phyloP scores from a whole-genome alignment of 2,329 filamentous ascomycete genomes.

The Teratosphaeria zuluensis region DNA sequence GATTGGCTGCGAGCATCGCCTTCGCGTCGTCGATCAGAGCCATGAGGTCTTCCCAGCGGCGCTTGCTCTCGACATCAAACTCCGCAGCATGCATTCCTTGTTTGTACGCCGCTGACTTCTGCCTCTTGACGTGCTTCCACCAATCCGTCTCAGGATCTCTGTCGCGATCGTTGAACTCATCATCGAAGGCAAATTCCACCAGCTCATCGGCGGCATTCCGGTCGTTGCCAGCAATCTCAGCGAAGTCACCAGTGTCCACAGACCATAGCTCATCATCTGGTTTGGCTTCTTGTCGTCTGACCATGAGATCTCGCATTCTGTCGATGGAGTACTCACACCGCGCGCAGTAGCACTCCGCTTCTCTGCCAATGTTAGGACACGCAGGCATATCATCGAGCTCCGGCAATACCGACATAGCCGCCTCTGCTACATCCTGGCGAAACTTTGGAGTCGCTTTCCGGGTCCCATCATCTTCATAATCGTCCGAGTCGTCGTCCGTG shows the following conservation, averaged over 20 bases:
- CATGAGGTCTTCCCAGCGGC: conserved; percentile 29
- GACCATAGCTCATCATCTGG: background rate
- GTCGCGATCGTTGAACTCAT: background rate
- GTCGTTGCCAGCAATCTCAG: conserved; percentile 6
- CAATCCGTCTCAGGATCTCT: background rate
- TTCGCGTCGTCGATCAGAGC: conserved; percentile 22
- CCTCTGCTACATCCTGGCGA: conserved; percentile 1
- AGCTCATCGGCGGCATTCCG: conserved; percentile 1
- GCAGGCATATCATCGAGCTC: background rate
- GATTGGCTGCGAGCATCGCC: background rate
- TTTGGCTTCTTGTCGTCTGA: background rate
- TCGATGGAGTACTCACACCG: background rate
- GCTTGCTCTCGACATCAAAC: conserved; percentile 30
- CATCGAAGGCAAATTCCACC: background rate
- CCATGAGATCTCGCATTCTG: background rate
- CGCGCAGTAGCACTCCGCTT: conserved; percentile 2
- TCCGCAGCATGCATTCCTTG: conserved; percentile 38
- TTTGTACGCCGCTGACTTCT: conserved; percentile 31
- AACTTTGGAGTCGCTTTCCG: background rate
- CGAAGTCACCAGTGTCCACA: conserved; percentile 5
- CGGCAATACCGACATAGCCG: background rate
- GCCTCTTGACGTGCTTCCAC: conserved; percentile 12
- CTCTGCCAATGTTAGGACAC: background rate
- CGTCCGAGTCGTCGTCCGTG: background rate
- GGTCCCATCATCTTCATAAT: background rate